A percentile compares a stretch with the other conserved stretches of the same genome.
Conservation (phyloP, 495 filamentous ascomycete genomes). For the Bathelium albidoporum region DNA sequence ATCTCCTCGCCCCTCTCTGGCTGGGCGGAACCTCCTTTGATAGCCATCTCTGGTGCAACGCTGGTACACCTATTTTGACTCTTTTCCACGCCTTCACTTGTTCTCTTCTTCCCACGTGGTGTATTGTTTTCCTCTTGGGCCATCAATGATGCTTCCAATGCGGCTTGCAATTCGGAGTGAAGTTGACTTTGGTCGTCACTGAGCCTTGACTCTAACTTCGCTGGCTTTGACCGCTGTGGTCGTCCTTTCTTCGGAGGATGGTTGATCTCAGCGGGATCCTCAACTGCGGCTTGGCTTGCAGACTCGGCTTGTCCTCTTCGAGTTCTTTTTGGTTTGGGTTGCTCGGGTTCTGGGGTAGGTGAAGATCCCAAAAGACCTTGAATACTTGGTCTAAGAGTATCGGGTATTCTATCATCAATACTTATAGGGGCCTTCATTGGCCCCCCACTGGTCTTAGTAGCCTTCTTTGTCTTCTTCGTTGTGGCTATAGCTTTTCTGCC, state of each 20-base stretch:
- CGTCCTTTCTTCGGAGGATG: slow-evolving; percentile 1
- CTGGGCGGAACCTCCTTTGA: slow-evolving; percentile 16
- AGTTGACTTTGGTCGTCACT: neutral
- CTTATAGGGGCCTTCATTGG: neutral
- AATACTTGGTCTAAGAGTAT: neutral
- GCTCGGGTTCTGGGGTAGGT: neutral
- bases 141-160: slow-evolving; percentile 27
- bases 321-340: neutral
- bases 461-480: slow-evolving; percentile 40
- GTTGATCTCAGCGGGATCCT: neutral
- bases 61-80: neutral
- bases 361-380: neutral
- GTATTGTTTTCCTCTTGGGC: neutral
- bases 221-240: neutral
- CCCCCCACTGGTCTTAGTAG: slow-evolving; percentile 40
- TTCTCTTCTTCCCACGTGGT: slow-evolving; percentile 50
- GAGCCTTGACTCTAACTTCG: neutral
- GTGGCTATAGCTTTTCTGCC: slow-evolving; percentile 6
- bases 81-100: slow-evolving; percentile 49
- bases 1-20: neutral
- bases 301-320: neutral
- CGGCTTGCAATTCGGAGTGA: slow-evolving; percentile 12
- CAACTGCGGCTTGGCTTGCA: neutral
- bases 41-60: slow-evolving; percentile 25
- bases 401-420: neutral